Evolutionary conservation across 441 rosid genomes (phyloP).

Genomic region (Sinapis alba): DNA sequence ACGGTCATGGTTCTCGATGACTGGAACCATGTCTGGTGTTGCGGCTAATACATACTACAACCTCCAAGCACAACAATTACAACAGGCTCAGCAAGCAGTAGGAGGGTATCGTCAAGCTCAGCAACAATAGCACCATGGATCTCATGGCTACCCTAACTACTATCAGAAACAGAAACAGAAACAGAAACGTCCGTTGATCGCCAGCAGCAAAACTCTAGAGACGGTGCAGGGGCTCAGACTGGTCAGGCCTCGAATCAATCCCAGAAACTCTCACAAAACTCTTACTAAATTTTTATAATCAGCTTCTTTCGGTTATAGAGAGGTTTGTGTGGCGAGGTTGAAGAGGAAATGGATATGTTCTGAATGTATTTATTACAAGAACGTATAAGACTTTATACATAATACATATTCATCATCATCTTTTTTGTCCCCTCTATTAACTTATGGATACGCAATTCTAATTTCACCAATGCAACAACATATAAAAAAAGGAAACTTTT

Average conservation of each 20-base stretch:
- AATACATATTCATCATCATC: background rate
- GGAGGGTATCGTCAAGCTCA: slow-evolving; percentile 83
- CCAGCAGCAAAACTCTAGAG: slow-evolving; percentile 89
- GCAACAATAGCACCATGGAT: slow-evolving; percentile 79
- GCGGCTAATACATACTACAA: slow-evolving; percentile 80
- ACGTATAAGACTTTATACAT: too few relatives aligned
- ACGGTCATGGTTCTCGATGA: slow-evolving; percentile 81
- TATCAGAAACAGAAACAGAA: slow-evolving; percentile 80
- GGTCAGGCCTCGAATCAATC: slow-evolving; percentile 82
- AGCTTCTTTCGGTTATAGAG: slow-evolving; percentile 31
- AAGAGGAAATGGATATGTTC: slow-evolving; percentile 23
- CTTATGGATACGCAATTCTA: slow-evolving; percentile 19
- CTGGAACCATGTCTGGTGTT: slow-evolving; percentile 73
- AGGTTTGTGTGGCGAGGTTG: slow-evolving; percentile 18
- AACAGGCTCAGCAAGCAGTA: slow-evolving; percentile 41
- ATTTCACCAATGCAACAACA: slow-evolving; percentile 26
- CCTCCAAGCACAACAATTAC: slow-evolving; percentile 71
- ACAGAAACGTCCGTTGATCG: slow-evolving; percentile 77
- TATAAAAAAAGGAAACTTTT: slow-evolving; percentile 31
- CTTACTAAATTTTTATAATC: slow-evolving; percentile 53
- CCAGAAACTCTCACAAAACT: slow-evolving; percentile 91
- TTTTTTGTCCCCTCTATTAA: slow-evolving; percentile 23
- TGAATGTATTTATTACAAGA: slow-evolving; percentile 42
- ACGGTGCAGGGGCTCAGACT: slow-evolving; percentile 62
- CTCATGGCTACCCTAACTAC: slow-evolving; percentile 81